A percentile compares a stretch with the other conserved stretches of the same genome.
Evolutionary conservation across 2,329 filamentous ascomycete species (phyloP).

Genomic region (Bipolaris oryzae): DNA sequence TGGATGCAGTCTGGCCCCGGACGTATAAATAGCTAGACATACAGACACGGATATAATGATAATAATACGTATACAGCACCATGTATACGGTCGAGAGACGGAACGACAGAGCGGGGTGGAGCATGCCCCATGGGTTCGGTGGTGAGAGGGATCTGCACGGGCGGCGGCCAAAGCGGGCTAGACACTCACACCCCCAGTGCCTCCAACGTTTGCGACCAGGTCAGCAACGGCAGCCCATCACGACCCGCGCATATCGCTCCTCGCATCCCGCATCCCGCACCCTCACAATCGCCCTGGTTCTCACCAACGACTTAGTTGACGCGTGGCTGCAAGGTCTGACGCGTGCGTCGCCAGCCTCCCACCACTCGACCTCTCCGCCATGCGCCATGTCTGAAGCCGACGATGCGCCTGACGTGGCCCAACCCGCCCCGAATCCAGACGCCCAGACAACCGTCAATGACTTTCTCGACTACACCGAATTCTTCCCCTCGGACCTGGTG

Average conservation of each 20-base stretch:
- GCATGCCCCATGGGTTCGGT: constrained; percentile 6
- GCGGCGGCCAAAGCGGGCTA: constrained; percentile 15
- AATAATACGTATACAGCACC: too few species aligned
- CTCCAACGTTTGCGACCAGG: constrained; percentile 15
- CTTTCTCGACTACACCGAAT: constrained; percentile 72
- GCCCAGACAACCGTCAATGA: constrained; percentile 70
- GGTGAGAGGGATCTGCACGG: constrained; percentile 3
- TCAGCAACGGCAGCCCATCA: constrained; percentile 14
- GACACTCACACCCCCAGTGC: constrained; percentile 7
- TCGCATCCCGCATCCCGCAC: constrained; percentile 17
- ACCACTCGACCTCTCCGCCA: constrained; percentile 38
- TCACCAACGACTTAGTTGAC: constrained; percentile 39
- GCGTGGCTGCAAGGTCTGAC: constrained; percentile 49
- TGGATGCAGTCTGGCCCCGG: too few species aligned
- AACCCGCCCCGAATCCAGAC: constrained; percentile 63
- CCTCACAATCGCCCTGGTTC: constrained; percentile 37
- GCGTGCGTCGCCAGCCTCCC: constrained; percentile 44
- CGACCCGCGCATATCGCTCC: constrained; percentile 20
- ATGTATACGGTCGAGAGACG: too few species aligned
- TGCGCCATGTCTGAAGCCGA: constrained; percentile 47
- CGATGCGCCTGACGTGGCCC: constrained; percentile 39
- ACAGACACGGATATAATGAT: not conserved
- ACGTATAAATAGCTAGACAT: too few species aligned
- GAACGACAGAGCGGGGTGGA: not conserved
- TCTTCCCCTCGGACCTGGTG: constrained; percentile 68